Conservation (phyloP, 2,329 filamentous ascomycete species). For the Scedosporium dehoogii region DNA sequence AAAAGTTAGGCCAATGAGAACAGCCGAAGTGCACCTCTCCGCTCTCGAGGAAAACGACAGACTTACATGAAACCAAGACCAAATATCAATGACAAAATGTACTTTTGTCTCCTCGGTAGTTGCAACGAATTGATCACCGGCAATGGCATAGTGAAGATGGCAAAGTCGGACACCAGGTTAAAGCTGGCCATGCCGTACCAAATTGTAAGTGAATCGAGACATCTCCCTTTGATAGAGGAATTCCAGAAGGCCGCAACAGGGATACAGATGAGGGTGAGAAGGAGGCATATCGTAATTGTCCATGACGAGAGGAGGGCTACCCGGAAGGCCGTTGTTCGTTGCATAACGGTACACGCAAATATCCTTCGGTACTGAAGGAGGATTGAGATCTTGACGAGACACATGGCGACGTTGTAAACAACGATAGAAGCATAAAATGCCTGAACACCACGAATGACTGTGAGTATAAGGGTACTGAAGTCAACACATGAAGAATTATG, state of each 20-base stretch:
- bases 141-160: slow-evolving; percentile 17
- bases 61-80: slow-evolving; percentile 19
- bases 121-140: slow-evolving; percentile 15
- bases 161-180: slow-evolving; percentile 18
- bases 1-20: not conserved
- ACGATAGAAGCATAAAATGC: slow-evolving; percentile 22
- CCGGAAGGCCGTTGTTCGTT: slow-evolving; percentile 14
- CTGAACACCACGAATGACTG: slow-evolving; percentile 8
- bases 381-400: slow-evolving; percentile 25
- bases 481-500: too few relatives aligned
- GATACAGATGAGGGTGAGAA: slow-evolving; percentile 19
- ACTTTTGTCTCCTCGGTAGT: slow-evolving; percentile 14
- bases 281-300: slow-evolving; percentile 18
- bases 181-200: slow-evolving; percentile 20
- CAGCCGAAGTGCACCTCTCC: not conserved
- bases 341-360: slow-evolving; percentile 18
- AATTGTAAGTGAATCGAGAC: slow-evolving; percentile 17
- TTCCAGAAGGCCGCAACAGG: slow-evolving; percentile 19
- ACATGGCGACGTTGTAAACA: slow-evolving; percentile 23
- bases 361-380: slow-evolving; percentile 29
- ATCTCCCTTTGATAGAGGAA: slow-evolving; percentile 11
- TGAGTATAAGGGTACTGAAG: too few relatives aligned
- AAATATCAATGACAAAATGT: slow-evolving; percentile 14
- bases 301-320: slow-evolving; percentile 18
- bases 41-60: not conserved